A percentile compares a stretch with the other conserved stretches of the same genome.
These are phyloP conservation scores for Tricholoma matsutake DNA, from an alignment of 768 basidiomycete species.

Conservation along the genomic window DNA sequence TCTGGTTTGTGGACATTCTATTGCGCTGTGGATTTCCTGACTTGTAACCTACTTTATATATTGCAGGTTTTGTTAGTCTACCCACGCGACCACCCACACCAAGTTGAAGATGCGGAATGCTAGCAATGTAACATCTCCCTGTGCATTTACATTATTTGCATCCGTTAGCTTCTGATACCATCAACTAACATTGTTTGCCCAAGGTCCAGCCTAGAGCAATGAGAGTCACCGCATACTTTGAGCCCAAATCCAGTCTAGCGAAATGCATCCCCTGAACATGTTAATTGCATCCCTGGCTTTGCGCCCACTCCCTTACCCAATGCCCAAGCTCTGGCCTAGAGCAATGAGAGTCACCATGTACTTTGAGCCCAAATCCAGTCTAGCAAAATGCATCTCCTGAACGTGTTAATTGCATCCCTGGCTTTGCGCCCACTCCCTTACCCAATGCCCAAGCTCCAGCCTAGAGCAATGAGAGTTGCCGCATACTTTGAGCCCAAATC, in stretches of 20 bases:
- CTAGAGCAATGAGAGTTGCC: too few relatives aligned
- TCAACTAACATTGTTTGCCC: background rate
- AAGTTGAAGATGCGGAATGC: background rate
- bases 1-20: background rate
- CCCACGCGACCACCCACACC: background rate
- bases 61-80: background rate
- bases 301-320: too few relatives aligned
- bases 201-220: background rate
- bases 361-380: background rate
- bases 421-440: background rate
- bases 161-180: background rate
- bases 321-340: too few relatives aligned
- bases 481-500: too few relatives aligned
- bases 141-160: background rate
- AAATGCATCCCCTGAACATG: too few relatives aligned
- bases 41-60: conserved; percentile 1
- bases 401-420: background rate
- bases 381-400: background rate
- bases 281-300: too few relatives aligned
- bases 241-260: too few relatives aligned
- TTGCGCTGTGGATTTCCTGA: background rate
- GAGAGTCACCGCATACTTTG: too few relatives aligned
- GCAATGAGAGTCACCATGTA: background rate
- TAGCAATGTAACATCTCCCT: background rate
- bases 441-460: background rate